Percentiles rank a stretch among this genome's conserved stretches.
Conservation (phyloP, 192 early-diverging fungal species). For the Gryganskiella cystojenkinii region DNA sequence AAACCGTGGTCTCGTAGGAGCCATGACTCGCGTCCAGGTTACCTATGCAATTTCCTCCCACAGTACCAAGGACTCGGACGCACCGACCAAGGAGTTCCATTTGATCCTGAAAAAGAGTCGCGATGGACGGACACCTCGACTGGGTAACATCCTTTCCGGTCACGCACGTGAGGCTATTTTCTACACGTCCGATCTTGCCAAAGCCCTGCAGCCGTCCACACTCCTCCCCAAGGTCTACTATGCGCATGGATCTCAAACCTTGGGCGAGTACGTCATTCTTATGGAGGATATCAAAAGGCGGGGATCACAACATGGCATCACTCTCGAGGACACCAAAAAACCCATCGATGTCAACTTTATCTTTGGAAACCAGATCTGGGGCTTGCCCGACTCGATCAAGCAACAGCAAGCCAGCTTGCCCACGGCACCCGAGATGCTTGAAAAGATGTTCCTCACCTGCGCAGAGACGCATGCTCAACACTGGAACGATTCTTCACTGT, state of each 20-base stretch:
- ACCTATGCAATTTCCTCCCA: neutral
- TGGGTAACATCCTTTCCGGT: constrained; percentile 31
- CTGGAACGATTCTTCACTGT: constrained; percentile 23
- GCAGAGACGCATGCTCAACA: constrained; percentile 36
- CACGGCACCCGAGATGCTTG: constrained; percentile 2
- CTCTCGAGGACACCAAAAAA: neutral
- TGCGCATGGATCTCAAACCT: constrained; percentile 15
- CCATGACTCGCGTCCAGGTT: constrained; percentile 28
- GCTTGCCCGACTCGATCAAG: constrained; percentile 17
- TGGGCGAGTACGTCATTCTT: constrained; percentile 38
- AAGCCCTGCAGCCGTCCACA: constrained; percentile 7
- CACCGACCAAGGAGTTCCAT: constrained; percentile 15
- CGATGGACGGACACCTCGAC: constrained; percentile 1
- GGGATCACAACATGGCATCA: neutral
- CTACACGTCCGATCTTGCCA: constrained; percentile 29
- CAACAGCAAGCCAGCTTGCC: constrained; percentile 5
- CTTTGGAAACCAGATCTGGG: constrained; percentile 46
- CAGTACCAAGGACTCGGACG: neutral
- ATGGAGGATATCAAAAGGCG: constrained; percentile 45
- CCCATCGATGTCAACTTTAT: constrained; percentile 41
- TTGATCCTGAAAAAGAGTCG: constrained; percentile 33
- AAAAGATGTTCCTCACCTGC: constrained; percentile 32
- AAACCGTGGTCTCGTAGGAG: constrained; percentile 32
- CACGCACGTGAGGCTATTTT: constrained; percentile 29
- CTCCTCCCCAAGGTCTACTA: constrained; percentile 32